A percentile compares a stretch with the other conserved stretches of the same genome.
Conservation (phyloP, 768 basidiomycete species). For the Boletellus emodensis region DNA sequence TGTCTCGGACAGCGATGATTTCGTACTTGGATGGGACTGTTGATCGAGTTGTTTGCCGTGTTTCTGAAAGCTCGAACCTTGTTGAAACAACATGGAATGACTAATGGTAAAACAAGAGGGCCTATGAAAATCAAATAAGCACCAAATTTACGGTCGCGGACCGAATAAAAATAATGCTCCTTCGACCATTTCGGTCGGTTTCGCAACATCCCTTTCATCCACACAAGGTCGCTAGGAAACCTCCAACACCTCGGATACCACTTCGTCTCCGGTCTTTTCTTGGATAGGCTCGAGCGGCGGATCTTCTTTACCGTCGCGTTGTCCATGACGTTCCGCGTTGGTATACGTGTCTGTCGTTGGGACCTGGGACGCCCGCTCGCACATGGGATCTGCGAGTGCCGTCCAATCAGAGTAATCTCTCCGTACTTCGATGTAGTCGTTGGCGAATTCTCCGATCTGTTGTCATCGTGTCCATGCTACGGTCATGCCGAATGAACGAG, state of each 20-base stretch:
- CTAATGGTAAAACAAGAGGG: no score
- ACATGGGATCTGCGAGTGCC: conserved; percentile 19
- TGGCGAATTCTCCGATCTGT: conserved; percentile 67
- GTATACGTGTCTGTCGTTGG: conserved; percentile 10
- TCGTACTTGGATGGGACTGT: conserved; percentile 78
- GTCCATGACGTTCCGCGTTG: conserved; percentile 37
- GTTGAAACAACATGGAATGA: no score
- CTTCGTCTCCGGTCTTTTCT: conserved; percentile 12
- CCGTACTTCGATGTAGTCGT: conserved; percentile 65
- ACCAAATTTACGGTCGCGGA: no score
- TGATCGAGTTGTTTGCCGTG: conserved; percentile 26
- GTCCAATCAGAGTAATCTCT: conserved; percentile 60
- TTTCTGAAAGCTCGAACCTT: no score
- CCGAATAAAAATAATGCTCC: no score
- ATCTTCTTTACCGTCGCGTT: conserved; percentile 10
- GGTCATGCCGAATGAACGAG: neutral
- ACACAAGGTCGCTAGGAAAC: neutral
- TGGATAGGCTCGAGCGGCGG: conserved; percentile 10
- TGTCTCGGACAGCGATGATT: conserved; percentile 32
- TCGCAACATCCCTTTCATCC: neutral
- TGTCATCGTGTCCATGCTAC: neutral
- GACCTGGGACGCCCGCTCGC: conserved; percentile 2
- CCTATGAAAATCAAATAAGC: no score
- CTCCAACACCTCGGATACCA: neutral
- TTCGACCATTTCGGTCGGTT: neutral